Conservation (phyloP, 176 grass and related monocot genomes). For the Leersia perrieri region DNA sequence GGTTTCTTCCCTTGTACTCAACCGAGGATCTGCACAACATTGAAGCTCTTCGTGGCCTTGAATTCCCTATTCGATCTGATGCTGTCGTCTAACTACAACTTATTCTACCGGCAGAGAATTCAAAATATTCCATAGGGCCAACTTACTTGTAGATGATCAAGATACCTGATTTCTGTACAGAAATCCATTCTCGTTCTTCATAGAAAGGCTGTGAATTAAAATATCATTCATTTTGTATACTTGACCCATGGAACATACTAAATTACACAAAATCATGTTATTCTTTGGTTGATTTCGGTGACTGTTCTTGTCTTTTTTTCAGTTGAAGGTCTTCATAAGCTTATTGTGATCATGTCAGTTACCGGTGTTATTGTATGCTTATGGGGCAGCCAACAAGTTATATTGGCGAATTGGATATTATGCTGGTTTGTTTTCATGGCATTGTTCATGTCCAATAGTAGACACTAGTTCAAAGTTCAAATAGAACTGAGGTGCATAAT, state of each 20-base stretch:
- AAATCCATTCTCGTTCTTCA: constrained; percentile 4
- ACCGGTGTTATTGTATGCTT: neutral
- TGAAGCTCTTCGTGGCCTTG: constrained; percentile 60
- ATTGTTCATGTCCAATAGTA: neutral
- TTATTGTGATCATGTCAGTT: neutral
- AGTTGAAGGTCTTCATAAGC: neutral
- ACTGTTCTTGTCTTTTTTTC: neutral
- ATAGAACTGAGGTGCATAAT: neutral
- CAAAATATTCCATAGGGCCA: neutral
- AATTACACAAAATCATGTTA: neutral
- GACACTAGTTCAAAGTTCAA: too few relatives aligned
- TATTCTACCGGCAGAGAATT: neutral
- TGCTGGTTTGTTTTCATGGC: neutral
- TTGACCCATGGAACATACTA: neutral
- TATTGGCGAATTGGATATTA: neutral
- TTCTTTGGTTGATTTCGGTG: constrained; percentile 8
- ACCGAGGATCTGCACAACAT: constrained; percentile 67
- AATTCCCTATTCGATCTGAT: constrained; percentile 64
- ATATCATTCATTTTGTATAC: constrained; percentile 15
- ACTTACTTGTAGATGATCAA: constrained; percentile 5
- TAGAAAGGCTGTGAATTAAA: neutral
- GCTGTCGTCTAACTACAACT: constrained; percentile 31
- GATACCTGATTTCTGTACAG: constrained; percentile 20
- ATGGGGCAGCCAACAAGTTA: neutral
- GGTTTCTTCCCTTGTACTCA: constrained; percentile 80